phyloP scores from a whole-genome alignment of 1,139 yeast species.

The Pichia norvegensis region DNA sequence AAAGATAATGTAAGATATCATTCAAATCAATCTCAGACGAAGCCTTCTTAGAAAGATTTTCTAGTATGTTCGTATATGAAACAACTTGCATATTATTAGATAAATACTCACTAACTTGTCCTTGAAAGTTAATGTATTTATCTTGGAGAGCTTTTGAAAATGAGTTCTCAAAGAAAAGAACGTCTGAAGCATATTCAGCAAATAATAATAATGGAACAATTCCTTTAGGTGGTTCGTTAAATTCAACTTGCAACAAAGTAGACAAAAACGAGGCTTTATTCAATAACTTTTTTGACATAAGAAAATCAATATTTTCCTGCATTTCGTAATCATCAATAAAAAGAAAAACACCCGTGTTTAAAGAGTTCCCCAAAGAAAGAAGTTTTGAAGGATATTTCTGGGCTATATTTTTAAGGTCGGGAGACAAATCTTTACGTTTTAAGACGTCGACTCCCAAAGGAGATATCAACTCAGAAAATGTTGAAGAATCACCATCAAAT shows the following conservation, averaged over 20 bases:
- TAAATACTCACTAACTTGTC: neutral
- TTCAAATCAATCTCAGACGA: neutral
- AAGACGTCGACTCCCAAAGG: neutral
- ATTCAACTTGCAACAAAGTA: neutral
- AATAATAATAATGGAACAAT: slow-evolving; percentile 27
- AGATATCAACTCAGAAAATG: neutral
- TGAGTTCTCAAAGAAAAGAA: slow-evolving; percentile 22
- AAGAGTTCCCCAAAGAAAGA: slow-evolving; percentile 3
- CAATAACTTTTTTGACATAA: neutral
- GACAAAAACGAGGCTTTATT: slow-evolving; percentile 4
- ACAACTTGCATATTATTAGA: neutral
- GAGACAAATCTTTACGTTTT: neutral
- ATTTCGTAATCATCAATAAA: slow-evolving; percentile 4
- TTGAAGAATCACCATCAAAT: neutral
- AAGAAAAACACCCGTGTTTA: slow-evolving; percentile 1
- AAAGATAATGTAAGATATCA: neutral
- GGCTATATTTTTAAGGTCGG: neutral
- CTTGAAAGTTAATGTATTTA: slow-evolving; percentile 11
- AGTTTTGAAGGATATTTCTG: neutral
- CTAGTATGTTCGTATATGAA: neutral
- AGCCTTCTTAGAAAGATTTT: neutral
- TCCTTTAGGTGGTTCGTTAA: neutral
- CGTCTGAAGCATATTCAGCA: slow-evolving; percentile 33
- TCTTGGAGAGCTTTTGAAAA: neutral
- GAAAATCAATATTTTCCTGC: neutral